Base-by-base conservation (phyloP, 2,329 filamentous ascomycete genomes). In the Trichothecium sympodiale region DNA sequence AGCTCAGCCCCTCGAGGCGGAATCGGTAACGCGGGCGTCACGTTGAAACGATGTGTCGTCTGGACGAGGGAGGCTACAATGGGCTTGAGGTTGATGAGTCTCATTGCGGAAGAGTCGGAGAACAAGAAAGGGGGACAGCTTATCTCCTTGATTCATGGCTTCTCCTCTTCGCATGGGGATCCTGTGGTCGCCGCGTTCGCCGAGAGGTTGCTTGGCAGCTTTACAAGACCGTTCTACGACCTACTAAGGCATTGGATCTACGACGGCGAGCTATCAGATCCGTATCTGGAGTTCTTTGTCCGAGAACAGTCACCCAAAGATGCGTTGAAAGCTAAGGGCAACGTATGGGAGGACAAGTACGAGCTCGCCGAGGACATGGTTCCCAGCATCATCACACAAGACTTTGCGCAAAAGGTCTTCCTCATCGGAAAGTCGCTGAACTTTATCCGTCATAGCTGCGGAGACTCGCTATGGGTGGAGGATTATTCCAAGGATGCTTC, bases 291-390 rank as follows among this genome's bases (percentile, higher is more conserved):
- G 52, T 98, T 98, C 59, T 96, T 98, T 49, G 88, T 98, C 15
- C 78, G 78, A 15, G 86, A 95, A 54, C 85, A 89, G 46, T 74
- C 79, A 35, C 41, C 49, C 6, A 55, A 64, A 49, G 66, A 74
- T 41, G 63, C 67, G 39, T 51, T 58, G 33, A 70, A 67, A 46
- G 63, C 64, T 34, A 71, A 69, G 33, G 88, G 82, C 27, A 95
- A 88, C 45, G 88, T 96, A 2, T 98, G 91, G 91, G 88, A 96
- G 56, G 87, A 94, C 58, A 96, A 96, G 55, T 98, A 94, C 60
- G 83, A 85, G 51, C 69, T 95, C 28, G 80, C 84, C 46, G 72
- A 83, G 39, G 71, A 74, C 33, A 91, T 95, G 83, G 79, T 95
- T 17, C 91, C 91, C 0, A 88, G 81, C 29, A 96, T 96, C 50